A percentile compares a stretch with the other conserved stretches of the same genome.
Evolutionary conservation across 805 yeast genomes (phyloP).

Genomic region (Myxozyma udenii): DNA sequence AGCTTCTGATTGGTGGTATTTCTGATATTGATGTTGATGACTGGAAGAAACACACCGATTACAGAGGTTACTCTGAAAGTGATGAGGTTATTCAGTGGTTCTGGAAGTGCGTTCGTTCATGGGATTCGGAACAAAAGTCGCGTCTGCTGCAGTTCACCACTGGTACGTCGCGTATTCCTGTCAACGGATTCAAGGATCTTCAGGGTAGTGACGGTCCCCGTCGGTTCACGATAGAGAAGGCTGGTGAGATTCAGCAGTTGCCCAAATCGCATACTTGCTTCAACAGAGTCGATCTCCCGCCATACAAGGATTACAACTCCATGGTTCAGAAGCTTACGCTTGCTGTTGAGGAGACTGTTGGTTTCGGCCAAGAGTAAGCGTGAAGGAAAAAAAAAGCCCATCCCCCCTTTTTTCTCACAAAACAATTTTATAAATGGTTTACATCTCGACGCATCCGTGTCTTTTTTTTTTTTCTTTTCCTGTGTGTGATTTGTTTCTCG

Average conservation of each 20-base stretch:
- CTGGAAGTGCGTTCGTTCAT: conserved; percentile 88
- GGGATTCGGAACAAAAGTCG: conserved; percentile 97
- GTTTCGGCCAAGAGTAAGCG: conserved; percentile 94
- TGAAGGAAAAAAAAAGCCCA: too few relatives aligned
- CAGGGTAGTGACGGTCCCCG: conserved; percentile 99
- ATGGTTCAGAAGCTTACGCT: conserved; percentile 85
- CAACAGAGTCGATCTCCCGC: conserved; percentile 97
- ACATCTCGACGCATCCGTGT: too few relatives aligned
- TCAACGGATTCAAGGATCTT: conserved; percentile 95
- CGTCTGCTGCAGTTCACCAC: conserved; percentile 95
- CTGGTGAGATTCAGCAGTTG: conserved; percentile 85
- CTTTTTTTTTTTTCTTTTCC: not conserved
- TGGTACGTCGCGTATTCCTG: conserved; percentile 98
- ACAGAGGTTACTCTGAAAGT: conserved; percentile 93
- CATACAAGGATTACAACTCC: conserved; percentile 77
- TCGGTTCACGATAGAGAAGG: conserved; percentile 96
- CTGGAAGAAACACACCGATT: conserved; percentile 99
- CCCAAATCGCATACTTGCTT: conserved; percentile 99
- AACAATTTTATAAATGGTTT: too few relatives aligned
- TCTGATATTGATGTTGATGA: conserved; percentile 97
- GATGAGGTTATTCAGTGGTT: conserved; percentile 98
- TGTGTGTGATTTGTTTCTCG: not conserved
- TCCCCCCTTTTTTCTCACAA: too few relatives aligned
- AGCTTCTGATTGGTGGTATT: conserved; percentile 94
- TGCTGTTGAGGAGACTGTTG: conserved; percentile 98